Evolutionary conservation across 2,329 filamentous ascomycete genomes (phyloP).

Genomic region (Alternaria conjuncta): DNA sequence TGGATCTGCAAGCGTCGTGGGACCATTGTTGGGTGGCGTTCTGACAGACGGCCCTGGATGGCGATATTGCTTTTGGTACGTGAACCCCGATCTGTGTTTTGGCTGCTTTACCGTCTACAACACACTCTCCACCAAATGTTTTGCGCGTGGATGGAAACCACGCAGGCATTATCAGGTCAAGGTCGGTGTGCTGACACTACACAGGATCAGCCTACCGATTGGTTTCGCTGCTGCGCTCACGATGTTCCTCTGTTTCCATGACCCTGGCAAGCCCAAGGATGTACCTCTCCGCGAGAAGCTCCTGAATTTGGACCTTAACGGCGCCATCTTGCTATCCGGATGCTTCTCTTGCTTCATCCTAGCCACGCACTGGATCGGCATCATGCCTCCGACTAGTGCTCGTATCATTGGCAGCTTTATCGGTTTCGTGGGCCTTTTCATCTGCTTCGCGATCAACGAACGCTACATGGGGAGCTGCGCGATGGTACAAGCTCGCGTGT

Average conservation of each 20-base stretch:
- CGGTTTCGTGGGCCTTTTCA: constrained; percentile 53
- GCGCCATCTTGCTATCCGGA: constrained; percentile 24
- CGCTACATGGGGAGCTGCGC: constrained; percentile 34
- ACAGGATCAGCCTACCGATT: constrained; percentile 53
- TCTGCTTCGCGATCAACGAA: constrained; percentile 50
- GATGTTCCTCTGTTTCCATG: constrained; percentile 31
- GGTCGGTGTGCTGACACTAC: constrained; percentile 5
- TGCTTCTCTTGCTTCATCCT: constrained; percentile 35
- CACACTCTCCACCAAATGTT: background rate
- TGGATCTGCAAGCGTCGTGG: constrained; percentile 49
- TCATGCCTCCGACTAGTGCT: constrained; percentile 53
- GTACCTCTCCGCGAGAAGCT: constrained; percentile 24
- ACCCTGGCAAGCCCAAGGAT: constrained; percentile 18
- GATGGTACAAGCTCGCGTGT: constrained; percentile 32
- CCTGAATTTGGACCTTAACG: constrained; percentile 32
- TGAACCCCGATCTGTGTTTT: background rate
- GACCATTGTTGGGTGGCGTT: constrained; percentile 52
- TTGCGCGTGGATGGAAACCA: background rate
- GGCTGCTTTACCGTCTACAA: background rate
- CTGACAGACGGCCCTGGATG: constrained; percentile 52
- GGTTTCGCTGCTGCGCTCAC: constrained; percentile 45
- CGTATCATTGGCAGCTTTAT: constrained; percentile 57
- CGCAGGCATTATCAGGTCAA: background rate
- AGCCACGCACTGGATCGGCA: constrained; percentile 38
- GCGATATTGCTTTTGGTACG: constrained; percentile 49